Percentiles rank a stretch among this genome's conserved stretches.
These are phyloP conservation scores for Podospora anserina DNA, from an alignment of 495 filamentous ascomycete species.

Conservation along the genomic window DNA sequence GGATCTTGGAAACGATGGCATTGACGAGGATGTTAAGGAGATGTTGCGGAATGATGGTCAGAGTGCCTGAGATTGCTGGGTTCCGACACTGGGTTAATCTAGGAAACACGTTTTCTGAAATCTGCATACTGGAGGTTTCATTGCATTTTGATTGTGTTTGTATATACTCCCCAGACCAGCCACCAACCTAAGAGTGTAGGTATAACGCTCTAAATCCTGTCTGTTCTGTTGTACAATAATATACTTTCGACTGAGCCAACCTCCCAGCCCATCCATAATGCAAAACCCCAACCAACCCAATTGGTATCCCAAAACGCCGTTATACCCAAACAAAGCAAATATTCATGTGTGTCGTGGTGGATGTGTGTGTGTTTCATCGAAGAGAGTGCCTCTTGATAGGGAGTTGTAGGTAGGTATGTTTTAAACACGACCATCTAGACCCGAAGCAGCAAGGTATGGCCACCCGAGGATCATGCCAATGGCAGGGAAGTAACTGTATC, in stretches of 20 bases:
- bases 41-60: slow-evolving; percentile 59
- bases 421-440: slow-evolving; percentile 6
- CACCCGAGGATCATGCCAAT: slow-evolving; percentile 1
- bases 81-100: background rate
- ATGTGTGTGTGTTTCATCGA: background rate
- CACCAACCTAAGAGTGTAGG: background rate
- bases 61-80: slow-evolving; percentile 5
- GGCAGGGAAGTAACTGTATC: slow-evolving; percentile 6
- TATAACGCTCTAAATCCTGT: background rate
- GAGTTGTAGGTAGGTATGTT: background rate
- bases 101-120: background rate
- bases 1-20: slow-evolving; percentile 66
- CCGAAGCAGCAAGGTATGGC: slow-evolving; percentile 5
- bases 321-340: background rate
- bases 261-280: background rate
- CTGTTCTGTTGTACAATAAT: background rate
- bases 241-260: background rate
- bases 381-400: background rate
- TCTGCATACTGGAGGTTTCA: background rate
- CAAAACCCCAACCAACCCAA: background rate
- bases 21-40: slow-evolving; percentile 82
- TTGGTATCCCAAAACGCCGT: background rate
- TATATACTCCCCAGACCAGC: background rate
- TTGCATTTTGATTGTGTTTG: background rate
- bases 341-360: background rate